These are phyloP conservation scores for Suillus ampliporus DNA, from an alignment of 768 basidiomycete species.

Conservation along the genomic window DNA sequence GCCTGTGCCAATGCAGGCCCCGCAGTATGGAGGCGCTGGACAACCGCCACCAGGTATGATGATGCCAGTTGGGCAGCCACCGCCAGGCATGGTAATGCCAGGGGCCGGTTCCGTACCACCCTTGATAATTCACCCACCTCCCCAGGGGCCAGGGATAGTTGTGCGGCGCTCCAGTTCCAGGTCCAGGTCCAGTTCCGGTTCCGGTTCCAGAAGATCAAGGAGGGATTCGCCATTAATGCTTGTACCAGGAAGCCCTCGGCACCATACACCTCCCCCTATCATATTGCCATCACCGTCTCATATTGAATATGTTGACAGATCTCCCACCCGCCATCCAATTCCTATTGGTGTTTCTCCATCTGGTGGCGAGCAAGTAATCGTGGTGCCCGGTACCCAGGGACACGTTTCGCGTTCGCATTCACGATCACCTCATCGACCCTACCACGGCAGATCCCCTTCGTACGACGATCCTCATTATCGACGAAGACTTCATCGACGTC, in stretches of 20 bases:
- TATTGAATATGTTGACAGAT: constrained; percentile 16
- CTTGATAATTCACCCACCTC: constrained; percentile 28
- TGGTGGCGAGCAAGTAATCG: constrained; percentile 15
- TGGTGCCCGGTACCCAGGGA: constrained; percentile 14
- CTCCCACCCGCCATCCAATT: constrained; percentile 33
- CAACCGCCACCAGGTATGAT: constrained; percentile 1
- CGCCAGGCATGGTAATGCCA: constrained; percentile 10
- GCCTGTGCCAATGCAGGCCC: not conserved
- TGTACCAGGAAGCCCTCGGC: constrained; percentile 20
- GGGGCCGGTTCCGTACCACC: not conserved
- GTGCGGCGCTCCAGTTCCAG: constrained; percentile 20
- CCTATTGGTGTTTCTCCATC: constrained; percentile 19
- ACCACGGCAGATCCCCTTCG: constrained; percentile 14
- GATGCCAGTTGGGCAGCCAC: not conserved
- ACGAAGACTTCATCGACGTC: constrained; percentile 15
- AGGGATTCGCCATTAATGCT: constrained; percentile 13
- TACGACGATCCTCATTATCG: constrained; percentile 10
- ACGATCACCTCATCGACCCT: constrained; percentile 25
- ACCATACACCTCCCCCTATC: constrained; percentile 30
- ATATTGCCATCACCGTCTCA: constrained; percentile 22
- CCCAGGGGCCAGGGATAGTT: not conserved
- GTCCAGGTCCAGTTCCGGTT: constrained; percentile 21
- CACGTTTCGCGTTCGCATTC: constrained; percentile 12
- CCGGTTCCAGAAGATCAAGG: not conserved
- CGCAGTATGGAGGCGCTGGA: not conserved